A percentile compares a stretch with the other conserved stretches of the same genome.
Conservation (phyloP, 768 basidiomycete species). For the Mycena rebaudengoi region DNA sequence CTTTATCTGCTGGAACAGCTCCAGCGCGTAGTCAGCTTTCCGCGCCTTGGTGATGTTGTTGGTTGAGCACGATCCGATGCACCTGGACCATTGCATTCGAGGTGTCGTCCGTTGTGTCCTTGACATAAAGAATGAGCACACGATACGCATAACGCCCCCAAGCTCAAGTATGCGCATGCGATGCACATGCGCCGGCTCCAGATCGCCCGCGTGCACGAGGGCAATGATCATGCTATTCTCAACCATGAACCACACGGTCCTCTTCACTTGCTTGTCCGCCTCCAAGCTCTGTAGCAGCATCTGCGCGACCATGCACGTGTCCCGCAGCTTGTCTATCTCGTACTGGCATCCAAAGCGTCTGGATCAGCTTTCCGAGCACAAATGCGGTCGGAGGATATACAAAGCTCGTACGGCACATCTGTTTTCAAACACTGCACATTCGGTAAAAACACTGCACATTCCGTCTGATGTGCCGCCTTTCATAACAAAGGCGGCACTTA, state of each 20-base stretch:
- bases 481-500: too few relatives aligned
- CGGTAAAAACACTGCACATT: too few relatives aligned
- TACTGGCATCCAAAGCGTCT: slow-evolving; percentile 70
- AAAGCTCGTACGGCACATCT: slow-evolving; percentile 60
- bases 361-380: slow-evolving; percentile 70
- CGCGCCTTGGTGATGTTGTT: slow-evolving; percentile 97
- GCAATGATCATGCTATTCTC: slow-evolving; percentile 94
- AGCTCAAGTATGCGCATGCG: slow-evolving; percentile 81
- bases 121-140: slow-evolving; percentile 84
- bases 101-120: slow-evolving; percentile 96
- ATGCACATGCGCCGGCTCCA: slow-evolving; percentile 84
- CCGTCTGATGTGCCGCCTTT: too few relatives aligned
- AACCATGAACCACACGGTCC: slow-evolving; percentile 72
- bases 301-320: slow-evolving; percentile 77
- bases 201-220: slow-evolving; percentile 80
- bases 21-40: slow-evolving; percentile 89
- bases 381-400: slow-evolving; percentile 60
- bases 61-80: slow-evolving; percentile 76
- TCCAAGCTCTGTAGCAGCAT: slow-evolving; percentile 57
- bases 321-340: slow-evolving; percentile 66
- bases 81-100: slow-evolving; percentile 79
- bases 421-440: too few relatives aligned
- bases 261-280: slow-evolving; percentile 54
- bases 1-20: slow-evolving; percentile 91
- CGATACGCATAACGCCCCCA: slow-evolving; percentile 90